Evolutionary conservation across 805 yeast species (phyloP).

Genomic region (Ascoidea asiatica): DNA sequence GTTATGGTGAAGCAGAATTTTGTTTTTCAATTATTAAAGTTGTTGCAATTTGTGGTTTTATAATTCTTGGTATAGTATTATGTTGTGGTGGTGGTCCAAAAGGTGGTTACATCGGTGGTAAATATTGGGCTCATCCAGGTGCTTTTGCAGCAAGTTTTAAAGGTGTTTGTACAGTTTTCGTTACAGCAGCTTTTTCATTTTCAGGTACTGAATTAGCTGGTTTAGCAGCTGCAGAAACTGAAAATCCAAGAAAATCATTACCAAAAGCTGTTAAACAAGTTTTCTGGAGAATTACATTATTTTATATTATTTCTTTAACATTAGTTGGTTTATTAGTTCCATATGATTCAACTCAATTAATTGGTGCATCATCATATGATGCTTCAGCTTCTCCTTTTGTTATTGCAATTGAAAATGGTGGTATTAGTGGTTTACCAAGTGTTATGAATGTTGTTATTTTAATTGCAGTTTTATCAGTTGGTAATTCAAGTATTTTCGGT

Average conservation of each 20-base stretch:
- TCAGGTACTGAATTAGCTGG: slow-evolving; percentile 68
- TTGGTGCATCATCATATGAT: slow-evolving; percentile 36
- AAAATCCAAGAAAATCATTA: slow-evolving; percentile 49
- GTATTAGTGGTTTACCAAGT: slow-evolving; percentile 49
- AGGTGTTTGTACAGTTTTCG: slow-evolving; percentile 61
- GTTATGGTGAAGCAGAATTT: slow-evolving; percentile 47
- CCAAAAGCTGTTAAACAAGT: slow-evolving; percentile 73
- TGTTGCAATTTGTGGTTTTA: slow-evolving; percentile 32
- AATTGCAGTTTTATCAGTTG: slow-evolving; percentile 56
- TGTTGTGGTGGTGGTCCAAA: slow-evolving; percentile 42
- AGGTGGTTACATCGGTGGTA: slow-evolving; percentile 33
- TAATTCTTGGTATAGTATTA: slow-evolving; percentile 31
- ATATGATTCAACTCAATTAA: slow-evolving; percentile 31
- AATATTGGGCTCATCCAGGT: slow-evolving; percentile 42
- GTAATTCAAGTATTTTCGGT: slow-evolving; percentile 59
- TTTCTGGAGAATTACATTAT: slow-evolving; percentile 66
- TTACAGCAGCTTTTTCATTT: slow-evolving; percentile 66
- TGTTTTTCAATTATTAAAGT: slow-evolving; percentile 33
- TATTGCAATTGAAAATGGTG: slow-evolving; percentile 52
- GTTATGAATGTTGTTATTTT: slow-evolving; percentile 59
- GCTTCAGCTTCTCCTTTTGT: slow-evolving; percentile 71
- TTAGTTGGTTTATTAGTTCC: slow-evolving; percentile 65
- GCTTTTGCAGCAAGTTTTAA: slow-evolving; percentile 42
- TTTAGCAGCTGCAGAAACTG: slow-evolving; percentile 66
- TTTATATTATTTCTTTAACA: slow-evolving; percentile 48